Conservation (phyloP, 176 grass and related monocot species). For the Paspalum vaginatum region DNA sequence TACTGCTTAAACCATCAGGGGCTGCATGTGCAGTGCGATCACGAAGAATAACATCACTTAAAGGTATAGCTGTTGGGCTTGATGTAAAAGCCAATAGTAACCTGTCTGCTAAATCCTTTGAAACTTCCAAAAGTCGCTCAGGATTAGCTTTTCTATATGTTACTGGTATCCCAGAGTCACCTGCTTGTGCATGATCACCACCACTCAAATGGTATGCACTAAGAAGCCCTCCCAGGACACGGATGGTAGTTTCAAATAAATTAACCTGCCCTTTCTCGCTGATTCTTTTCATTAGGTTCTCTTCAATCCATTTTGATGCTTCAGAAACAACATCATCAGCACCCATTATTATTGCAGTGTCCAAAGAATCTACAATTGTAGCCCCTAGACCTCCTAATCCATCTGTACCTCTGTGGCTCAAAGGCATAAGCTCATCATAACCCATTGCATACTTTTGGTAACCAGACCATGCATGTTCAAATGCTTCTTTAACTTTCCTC, state of each 20-base stretch:
- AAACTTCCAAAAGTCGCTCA: slow-evolving; percentile 73
- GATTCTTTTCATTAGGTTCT: slow-evolving; percentile 77
- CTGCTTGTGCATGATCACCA: slow-evolving; percentile 42
- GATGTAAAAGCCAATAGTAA: slow-evolving; percentile 83
- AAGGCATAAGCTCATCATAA: slow-evolving; percentile 95
- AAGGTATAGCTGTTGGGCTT: slow-evolving; percentile 92
- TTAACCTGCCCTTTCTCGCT: slow-evolving; percentile 93
- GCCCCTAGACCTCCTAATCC: slow-evolving; percentile 95
- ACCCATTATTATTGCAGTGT: slow-evolving; percentile 97
- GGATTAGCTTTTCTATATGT: slow-evolving; percentile 57
- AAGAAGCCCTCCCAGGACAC: slow-evolving; percentile 98
- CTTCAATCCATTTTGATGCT: slow-evolving; percentile 88
- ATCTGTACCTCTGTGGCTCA: slow-evolving; percentile 76
- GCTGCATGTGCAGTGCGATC: slow-evolving; percentile 80
- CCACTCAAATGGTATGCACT: slow-evolving; percentile 93
- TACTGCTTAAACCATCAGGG: slow-evolving; percentile 93
- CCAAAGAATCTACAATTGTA: slow-evolving; percentile 88
- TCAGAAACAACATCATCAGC: slow-evolving; percentile 76
- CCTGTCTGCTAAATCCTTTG: slow-evolving; percentile 81
- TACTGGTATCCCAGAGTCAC: slow-evolving; percentile 55
- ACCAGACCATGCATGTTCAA: slow-evolving; percentile 92
- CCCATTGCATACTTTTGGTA: slow-evolving; percentile 86
- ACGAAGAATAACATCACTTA: slow-evolving; percentile 89
- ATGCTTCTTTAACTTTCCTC: slow-evolving; percentile 95
- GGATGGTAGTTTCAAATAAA: slow-evolving; percentile 96